Conservation (phyloP, 176 grass and related monocot species). For the Aegilops longissima region DNA sequence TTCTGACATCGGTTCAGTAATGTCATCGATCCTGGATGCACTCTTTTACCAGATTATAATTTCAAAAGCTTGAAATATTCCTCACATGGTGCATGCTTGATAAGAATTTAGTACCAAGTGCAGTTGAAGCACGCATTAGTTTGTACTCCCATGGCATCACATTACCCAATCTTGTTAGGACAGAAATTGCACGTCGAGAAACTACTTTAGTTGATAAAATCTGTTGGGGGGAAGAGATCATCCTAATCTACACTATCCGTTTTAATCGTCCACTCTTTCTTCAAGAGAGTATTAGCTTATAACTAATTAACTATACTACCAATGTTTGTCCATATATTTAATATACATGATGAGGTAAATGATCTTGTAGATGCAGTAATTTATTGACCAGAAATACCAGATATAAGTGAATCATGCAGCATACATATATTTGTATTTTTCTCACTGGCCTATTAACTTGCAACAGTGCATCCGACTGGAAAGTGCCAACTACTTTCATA, state of each 20-base stretch:
- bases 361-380: background rate
- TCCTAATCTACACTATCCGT: background rate
- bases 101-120: background rate
- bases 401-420: background rate
- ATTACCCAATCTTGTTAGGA: background rate
- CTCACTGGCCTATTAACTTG: background rate
- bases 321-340: background rate
- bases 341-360: background rate
- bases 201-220: background rate
- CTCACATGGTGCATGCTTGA: background rate
- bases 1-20: background rate
- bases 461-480: constrained; percentile 89
- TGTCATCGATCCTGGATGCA: background rate
- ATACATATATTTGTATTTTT: background rate
- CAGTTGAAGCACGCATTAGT: background rate
- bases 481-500: constrained; percentile 94
- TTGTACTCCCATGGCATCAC: background rate
- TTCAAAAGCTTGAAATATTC: background rate
- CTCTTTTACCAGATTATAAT: background rate
- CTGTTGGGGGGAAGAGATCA: background rate
- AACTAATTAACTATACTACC: background rate
- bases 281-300: background rate
- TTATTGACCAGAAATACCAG: background rate
- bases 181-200: background rate
- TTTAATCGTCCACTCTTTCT: background rate